Evolutionary conservation across 176 grass and related monocot genomes (phyloP).

Genomic region (Pontederia paniculata): DNA sequence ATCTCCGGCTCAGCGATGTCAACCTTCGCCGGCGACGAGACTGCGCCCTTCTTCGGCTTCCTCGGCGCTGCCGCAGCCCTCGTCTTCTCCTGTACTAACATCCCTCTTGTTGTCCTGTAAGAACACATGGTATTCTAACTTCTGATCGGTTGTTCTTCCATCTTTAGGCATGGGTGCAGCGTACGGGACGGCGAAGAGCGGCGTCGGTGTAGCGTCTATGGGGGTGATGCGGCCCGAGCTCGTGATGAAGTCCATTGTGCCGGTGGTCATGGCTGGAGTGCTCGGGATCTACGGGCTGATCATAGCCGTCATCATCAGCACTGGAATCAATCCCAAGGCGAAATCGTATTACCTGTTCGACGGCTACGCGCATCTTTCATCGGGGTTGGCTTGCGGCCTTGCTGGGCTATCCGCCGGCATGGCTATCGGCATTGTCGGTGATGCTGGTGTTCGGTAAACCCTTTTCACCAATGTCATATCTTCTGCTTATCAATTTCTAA

Average conservation of each 20-base stretch:
- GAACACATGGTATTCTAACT: neutral
- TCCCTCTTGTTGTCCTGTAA: neutral
- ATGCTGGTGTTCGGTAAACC: neutral
- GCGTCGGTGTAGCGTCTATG: constrained; percentile 2
- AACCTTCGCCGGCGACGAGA: constrained; percentile 25
- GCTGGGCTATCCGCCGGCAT: neutral
- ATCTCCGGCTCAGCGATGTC: neutral
- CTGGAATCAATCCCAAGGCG: neutral
- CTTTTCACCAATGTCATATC: too few species aligned
- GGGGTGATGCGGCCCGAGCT: constrained; percentile 5
- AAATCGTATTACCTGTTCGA: constrained; percentile 4
- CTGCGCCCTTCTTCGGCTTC: constrained; percentile 27
- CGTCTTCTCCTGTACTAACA: constrained; percentile 21
- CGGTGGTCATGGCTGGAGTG: constrained; percentile 6
- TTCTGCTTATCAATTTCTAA: too few species aligned
- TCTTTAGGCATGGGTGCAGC: neutral
- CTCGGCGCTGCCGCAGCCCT: constrained; percentile 25
- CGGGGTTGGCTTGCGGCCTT: neutral
- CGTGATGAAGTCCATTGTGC: constrained; percentile 7
- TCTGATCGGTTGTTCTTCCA: neutral
- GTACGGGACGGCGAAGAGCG: constrained; percentile 9
- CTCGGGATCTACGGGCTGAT: constrained; percentile 7
- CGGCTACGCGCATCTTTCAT: neutral
- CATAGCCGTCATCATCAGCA: constrained; percentile 5
- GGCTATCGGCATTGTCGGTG: constrained; percentile 2